Base-by-base conservation (phyloP, 208 protist species). In the Trypanosomatidae sp. region DNA sequence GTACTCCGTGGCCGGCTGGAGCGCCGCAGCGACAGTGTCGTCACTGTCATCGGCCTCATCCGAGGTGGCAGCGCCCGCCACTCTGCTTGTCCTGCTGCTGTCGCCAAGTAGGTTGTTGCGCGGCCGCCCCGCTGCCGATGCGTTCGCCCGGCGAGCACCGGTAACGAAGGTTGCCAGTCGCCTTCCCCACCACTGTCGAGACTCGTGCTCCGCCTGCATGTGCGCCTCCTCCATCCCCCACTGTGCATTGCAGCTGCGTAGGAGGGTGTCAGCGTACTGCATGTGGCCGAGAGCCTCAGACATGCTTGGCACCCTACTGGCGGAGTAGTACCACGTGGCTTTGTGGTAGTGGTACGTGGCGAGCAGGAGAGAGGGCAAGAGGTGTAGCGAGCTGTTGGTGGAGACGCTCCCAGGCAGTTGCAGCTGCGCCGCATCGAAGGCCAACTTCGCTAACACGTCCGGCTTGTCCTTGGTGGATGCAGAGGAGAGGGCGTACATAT, bases 291-390 rank as follows among this genome's bases (percentile, higher is more conserved):
- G 75, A 28, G 87, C 90, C 55, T 74, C 67, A 0, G 73, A 74
- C 85, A 94, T 94, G 67, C 91, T 82, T 39, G 85, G 85, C 15
- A 82, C 74, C 58, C 77, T 71, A 22, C 66, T 44, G 13, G 65
- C 55, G 6, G 50, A 69, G 77, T 85, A 89, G 78, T 88, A 91
- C 74, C 85, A 79, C 65, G 87, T 82, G 7, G 85, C 85, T 55
- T 76, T 65, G 79, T 94, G 90, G 22, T 73, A 71, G 79, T 94
- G 90, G 68, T 88, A 92, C 10, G 87, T 82, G 8, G 83, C 87
- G 36, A 91, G 80, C 22, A 92, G 72, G 47, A 91, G 55, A 41
- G 76, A 75, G 60, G 90, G 85, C 47, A 94, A 60, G 19, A 89
- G 66, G 46, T 75, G 73, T 25, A 89, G 65, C 8, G 79, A 83